phyloP scores from a whole-genome alignment of 495 filamentous ascomycete genomes.

The Amniculicola lignicola region DNA sequence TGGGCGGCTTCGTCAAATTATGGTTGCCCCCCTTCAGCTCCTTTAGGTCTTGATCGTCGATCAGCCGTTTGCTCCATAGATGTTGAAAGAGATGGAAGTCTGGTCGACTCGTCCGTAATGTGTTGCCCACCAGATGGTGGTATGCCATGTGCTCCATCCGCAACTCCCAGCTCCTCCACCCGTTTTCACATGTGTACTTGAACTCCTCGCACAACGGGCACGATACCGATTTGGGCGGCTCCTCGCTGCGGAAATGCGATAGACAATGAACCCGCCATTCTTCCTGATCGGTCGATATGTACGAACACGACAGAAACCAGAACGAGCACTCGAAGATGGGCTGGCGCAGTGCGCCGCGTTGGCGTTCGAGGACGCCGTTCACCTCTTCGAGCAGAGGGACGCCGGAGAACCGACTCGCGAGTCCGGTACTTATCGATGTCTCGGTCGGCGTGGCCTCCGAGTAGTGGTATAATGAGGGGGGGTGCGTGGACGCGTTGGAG shows the following conservation, averaged over 20 bases:
- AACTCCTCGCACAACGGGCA: constrained; percentile 32
- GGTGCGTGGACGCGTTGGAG: constrained; percentile 21
- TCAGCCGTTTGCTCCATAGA: constrained; percentile 33
- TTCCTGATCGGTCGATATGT: constrained; percentile 22
- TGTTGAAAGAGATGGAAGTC: constrained; percentile 34
- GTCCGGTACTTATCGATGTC: constrained; percentile 23
- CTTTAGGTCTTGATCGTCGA: constrained; percentile 33
- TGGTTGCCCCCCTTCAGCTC: constrained; percentile 34
- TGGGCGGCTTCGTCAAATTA: constrained; percentile 22
- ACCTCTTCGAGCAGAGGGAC: constrained; percentile 30
- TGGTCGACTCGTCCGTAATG: constrained; percentile 27
- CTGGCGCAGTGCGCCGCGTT: constrained; percentile 5
- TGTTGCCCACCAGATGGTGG: constrained; percentile 25
- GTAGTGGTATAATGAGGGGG: constrained; percentile 30
- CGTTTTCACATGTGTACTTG: constrained; percentile 15
- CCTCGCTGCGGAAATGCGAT: constrained; percentile 30
- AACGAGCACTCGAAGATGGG: constrained; percentile 32
- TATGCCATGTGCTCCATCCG: constrained; percentile 29
- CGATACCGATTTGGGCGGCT: constrained; percentile 31
- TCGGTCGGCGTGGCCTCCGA: constrained; percentile 31
- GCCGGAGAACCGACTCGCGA: constrained; percentile 27
- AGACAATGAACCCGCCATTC: constrained; percentile 32
- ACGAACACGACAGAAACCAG: constrained; percentile 34
- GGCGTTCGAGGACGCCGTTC: constrained; percentile 28
- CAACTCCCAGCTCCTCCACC: constrained; percentile 17